Base-by-base conservation (phyloP, 1,284 basidiomycete species). In the Cryptococcus hybrid region DNA sequence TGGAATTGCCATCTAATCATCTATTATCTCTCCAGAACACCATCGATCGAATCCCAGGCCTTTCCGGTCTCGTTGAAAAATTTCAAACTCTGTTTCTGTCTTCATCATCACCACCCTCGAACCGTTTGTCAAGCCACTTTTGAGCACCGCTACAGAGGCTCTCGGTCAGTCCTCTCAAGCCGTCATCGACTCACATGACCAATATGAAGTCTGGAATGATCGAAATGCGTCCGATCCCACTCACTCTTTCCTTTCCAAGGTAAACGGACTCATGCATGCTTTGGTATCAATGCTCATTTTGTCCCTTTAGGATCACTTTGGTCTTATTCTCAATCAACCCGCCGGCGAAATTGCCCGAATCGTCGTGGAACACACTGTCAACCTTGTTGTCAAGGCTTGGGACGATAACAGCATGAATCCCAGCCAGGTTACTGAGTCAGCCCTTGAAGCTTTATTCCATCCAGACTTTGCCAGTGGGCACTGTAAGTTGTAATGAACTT, bases 401-500 rank as follows among this genome's bases (percentile, higher is more conserved):
- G 88, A 89, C 64, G 86, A 91, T 67, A 73, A 66, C 43, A 84
- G 82, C 1, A 74, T 86, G 48, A 84, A 87, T 66, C 82, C 86
- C 5, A 80, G 83, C 58, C 77, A 82, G 45, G 72, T 85, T 6
- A 85, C 83, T 1, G 87, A 90, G 54, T 85, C 90, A 34, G 81
- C 90, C 57, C 77, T 92, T 5, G 81, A 88, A 64, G 88, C 86
- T 78, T 76, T 94, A 83, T 90, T 93, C 83, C 90, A 94, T 73
- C 91, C 90, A 7, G 88, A 90, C 68, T 94, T 90, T 80, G 84
- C 86, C 70, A 82, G 87, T 71, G 75, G 78, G 11, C 78, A 81
- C 65, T 76, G 70, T 74, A 42, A 62, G 69, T 55, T 5, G 3
- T 11, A 9, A 35, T 50, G n/a, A 15, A n/a, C 24, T 24, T 24